phyloP scores from a whole-genome alignment of 345 rosid genomes.

The Syzygium jambos region DNA sequence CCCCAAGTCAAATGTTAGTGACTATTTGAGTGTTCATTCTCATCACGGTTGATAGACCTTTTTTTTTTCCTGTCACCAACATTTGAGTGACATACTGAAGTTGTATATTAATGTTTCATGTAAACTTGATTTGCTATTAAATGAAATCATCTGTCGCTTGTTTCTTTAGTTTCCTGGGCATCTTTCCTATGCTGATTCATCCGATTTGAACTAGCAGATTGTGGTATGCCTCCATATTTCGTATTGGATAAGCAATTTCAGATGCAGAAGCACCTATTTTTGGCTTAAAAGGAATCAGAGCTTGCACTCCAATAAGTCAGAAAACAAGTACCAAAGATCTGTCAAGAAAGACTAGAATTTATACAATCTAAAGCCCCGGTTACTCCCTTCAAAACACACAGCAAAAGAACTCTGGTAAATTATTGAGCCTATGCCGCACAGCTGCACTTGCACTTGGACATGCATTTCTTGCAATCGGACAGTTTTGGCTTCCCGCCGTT shows the following conservation, averaged over 20 bases:
- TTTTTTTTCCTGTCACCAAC: neutral
- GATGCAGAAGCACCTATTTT: neutral
- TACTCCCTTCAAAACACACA: neutral
- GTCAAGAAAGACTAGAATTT: neutral
- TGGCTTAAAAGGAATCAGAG: neutral
- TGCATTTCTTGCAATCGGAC: constrained; percentile 55
- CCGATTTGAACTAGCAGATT: neutral
- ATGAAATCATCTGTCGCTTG: neutral
- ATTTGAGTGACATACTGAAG: neutral
- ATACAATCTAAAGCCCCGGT: neutral
- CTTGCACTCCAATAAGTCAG: neutral
- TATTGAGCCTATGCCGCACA: constrained; percentile 19
- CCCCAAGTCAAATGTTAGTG: neutral
- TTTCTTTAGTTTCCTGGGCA: neutral
- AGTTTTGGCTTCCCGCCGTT: constrained; percentile 37
- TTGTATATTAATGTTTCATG: neutral
- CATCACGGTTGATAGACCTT: neutral
- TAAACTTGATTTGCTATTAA: neutral
- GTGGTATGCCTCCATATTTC: neutral
- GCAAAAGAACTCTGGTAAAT: neutral
- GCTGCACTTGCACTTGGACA: constrained; percentile 64
- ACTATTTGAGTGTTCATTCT: neutral
- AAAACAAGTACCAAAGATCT: neutral
- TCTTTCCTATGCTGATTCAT: neutral
- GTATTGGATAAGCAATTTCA: neutral